Conservation (phyloP, 306 rosid genomes). For the Malus domestica region DNA sequence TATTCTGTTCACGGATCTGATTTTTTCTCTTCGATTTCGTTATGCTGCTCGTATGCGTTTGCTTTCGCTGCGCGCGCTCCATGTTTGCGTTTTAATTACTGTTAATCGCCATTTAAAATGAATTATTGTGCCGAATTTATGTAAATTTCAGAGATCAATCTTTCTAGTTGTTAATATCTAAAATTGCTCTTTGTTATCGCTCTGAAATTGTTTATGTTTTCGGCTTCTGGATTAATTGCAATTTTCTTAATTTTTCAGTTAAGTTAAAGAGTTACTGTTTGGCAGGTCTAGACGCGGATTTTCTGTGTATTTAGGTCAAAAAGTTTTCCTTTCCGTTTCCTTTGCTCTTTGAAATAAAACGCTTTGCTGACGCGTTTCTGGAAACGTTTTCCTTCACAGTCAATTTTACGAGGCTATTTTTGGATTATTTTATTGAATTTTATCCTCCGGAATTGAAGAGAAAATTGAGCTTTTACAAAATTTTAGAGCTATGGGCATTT, state of each 20-base stretch:
- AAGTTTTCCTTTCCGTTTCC: neutral
- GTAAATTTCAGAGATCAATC: neutral
- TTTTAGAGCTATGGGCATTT: neutral
- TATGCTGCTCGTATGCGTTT: neutral
- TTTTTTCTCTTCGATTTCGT: neutral
- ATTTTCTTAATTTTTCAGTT: neutral
- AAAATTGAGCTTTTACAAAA: neutral
- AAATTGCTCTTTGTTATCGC: neutral
- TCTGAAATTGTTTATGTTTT: conserved; percentile 2
- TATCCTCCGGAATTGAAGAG: neutral
- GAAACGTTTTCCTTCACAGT: neutral
- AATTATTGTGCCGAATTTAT: neutral
- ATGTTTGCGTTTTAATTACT: neutral
- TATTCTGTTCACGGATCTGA: conserved; percentile 12
- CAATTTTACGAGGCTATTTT: neutral
- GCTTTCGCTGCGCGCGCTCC: neutral
- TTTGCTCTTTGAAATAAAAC: neutral
- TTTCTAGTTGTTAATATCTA: neutral
- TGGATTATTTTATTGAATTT: neutral
- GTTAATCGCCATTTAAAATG: neutral
- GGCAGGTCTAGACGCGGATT: neutral
- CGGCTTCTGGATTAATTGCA: neutral
- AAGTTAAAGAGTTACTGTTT: neutral
- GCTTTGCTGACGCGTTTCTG: neutral
- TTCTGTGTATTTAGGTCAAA: neutral